Base-by-base conservation (phyloP, 2,329 filamentous ascomycete genomes). In the Fusarium sulawesiense region DNA sequence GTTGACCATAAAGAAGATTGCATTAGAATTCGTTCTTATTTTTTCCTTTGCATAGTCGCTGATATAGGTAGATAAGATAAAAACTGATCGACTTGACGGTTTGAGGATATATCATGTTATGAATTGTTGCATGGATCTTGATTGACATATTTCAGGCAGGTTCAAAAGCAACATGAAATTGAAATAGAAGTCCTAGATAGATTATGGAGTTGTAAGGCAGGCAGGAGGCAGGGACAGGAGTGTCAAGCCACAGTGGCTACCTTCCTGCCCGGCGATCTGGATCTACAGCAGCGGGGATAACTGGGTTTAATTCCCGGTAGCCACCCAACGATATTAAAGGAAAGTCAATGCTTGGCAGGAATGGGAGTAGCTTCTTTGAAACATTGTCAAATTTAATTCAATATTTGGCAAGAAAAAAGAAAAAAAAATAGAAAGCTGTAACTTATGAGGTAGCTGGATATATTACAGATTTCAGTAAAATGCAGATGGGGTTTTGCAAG, bases 181-280 rank as follows among this genome's bases (percentile, higher is more conserved):
- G 27, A 42, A 37, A 21, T 30, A 7, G 54, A 44, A 23, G 41
- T 21, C 20, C 20, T 21, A 18, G 41, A 44, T 21, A 18, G 41
- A 44, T 11, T 21, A 44, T 25, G 41, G 41, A 63, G 63, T 32
- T 32, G 34, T n/a, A 37, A 37, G 34, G 34, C 9, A 37, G 34
- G 16, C 16, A 34, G 34, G 23, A 53, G 34, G n/a, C 27, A 20
- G 13, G 9, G 12, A 48, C 29, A 20, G 51, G 47, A 27, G 40
- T 29, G 20, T 48, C 53, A 53, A 70, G 66, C 66, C 66, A 70
- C 66, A 70, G 62, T 70, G 66, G 62, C 66, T 54, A 47, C 34
- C 56, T 53, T 40, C 42, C 40, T 46, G 48, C 41, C 37, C 49
- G 44, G n/a, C 46, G 67, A 71, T 69, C 64, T 27, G 58, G 64